phyloP scores from a whole-genome alignment of 495 filamentous ascomycete genomes.

The Amphirosellinia nigrospora region DNA sequence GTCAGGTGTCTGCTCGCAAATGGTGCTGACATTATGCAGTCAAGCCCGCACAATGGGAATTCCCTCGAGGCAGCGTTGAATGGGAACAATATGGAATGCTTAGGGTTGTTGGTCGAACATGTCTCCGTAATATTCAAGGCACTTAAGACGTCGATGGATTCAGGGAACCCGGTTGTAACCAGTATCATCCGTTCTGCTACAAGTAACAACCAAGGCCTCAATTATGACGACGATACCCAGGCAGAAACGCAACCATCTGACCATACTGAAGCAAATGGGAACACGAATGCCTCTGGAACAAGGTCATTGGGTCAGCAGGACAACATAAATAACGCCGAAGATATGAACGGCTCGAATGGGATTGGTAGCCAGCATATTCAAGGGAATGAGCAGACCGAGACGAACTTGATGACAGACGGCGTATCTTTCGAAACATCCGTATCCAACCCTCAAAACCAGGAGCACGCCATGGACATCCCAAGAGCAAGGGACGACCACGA shows the following conservation, averaged over 20 bases:
- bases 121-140: conserved; percentile 31
- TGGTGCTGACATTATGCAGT: conserved; percentile 42
- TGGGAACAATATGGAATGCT: conserved; percentile 26
- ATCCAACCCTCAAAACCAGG: not conserved
- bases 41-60: conserved; percentile 28
- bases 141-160: conserved; percentile 35
- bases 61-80: conserved; percentile 33
- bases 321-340: not conserved
- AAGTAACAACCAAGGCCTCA: conserved; percentile 33
- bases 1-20: conserved; percentile 36
- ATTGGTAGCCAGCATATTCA: not conserved
- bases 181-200: conserved; percentile 33
- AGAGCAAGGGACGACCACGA: not conserved
- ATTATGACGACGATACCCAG: conserved; percentile 36
- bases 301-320: not conserved
- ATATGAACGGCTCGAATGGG: not conserved
- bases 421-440: not conserved
- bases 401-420: not conserved
- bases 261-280: not conserved
- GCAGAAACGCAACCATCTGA: not conserved
- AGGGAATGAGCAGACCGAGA: not conserved
- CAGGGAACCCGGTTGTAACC: conserved; percentile 33
- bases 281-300: not conserved
- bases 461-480: not conserved
- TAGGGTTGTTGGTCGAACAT: conserved; percentile 33